Evolutionary conservation across 2,329 filamentous ascomycete species (phyloP).

Genomic region (Teratosphaeria destructans): DNA sequence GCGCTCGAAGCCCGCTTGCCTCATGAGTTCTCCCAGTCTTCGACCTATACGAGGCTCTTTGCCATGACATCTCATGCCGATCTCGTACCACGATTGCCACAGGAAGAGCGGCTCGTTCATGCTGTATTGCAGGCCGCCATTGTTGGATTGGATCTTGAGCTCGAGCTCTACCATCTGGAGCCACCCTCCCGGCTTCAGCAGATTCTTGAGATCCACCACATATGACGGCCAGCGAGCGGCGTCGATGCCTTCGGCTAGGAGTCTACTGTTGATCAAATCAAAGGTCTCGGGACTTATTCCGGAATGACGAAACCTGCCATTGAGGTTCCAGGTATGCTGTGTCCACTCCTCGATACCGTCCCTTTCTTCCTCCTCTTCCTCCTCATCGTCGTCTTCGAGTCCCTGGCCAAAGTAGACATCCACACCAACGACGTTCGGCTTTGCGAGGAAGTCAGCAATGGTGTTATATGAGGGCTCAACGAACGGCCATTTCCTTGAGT

Average conservation of each 20-base stretch:
- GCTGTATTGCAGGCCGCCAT: conserved; percentile 43
- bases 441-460: conserved; percentile 1
- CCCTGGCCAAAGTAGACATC: conserved; percentile 23
- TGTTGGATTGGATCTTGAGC: conserved; percentile 75
- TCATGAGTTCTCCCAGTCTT: conserved; percentile 10
- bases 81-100: conserved; percentile 18
- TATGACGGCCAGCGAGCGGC: conserved; percentile 63
- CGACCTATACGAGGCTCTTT: conserved; percentile 15
- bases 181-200: conserved; percentile 70
- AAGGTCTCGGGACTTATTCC: conserved; percentile 45
- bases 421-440: conserved; percentile 20
- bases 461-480: neutral
- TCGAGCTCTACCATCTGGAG: conserved; percentile 83
- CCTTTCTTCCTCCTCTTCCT: conserved; percentile 11
- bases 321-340: conserved; percentile 26
- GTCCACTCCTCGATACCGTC: conserved; percentile 16
- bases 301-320: conserved; percentile 18
- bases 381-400: conserved; percentile 10
- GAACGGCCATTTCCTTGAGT: neutral
- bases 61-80: conserved; percentile 8
- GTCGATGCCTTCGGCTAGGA: conserved; percentile 63
- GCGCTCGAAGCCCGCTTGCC: conserved; percentile 11
- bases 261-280: conserved; percentile 72
- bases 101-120: conserved; percentile 10
- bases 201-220: conserved; percentile 61